A percentile compares a stretch with the other conserved stretches of the same genome.
These are phyloP conservation scores for Ogataea saltuana DNA, from an alignment of 805 yeast genomes.

Conservation along the genomic window DNA sequence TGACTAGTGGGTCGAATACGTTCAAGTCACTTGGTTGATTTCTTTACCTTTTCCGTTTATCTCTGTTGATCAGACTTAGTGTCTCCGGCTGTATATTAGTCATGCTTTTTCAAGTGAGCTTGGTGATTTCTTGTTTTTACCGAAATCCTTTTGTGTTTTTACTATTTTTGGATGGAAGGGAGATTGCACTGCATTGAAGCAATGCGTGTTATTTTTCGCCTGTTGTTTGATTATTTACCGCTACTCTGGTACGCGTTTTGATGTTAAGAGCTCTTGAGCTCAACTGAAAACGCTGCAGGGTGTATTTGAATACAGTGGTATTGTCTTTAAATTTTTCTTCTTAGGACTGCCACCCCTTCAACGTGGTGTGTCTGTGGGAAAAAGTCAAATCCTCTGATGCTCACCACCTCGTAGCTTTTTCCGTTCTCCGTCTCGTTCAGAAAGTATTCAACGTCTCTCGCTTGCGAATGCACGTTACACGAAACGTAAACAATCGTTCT, in stretches of 20 bases:
- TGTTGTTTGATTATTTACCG: constrained; percentile 3
- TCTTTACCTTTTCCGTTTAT: constrained; percentile 8
- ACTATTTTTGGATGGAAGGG: no score
- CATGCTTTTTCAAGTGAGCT: constrained; percentile 14
- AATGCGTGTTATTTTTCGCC: no score
- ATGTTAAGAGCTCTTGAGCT: background rate
- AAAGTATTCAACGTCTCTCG: constrained; percentile 87
- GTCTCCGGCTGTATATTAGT: constrained; percentile 26
- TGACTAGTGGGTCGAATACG: background rate
- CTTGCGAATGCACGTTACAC: constrained; percentile 97
- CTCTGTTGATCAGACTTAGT: constrained; percentile 9
- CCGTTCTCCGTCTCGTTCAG: constrained; percentile 67
- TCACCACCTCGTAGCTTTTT: constrained; percentile 64
- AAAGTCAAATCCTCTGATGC: constrained; percentile 92
- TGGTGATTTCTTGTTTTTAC: constrained; percentile 6
- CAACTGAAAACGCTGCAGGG: background rate
- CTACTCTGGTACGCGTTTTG: constrained; percentile 1
- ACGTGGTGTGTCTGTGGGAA: constrained; percentile 69
- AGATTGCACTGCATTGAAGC: no score
- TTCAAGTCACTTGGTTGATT: background rate
- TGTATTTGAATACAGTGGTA: constrained; percentile 3
- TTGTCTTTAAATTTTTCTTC: constrained; percentile 14
- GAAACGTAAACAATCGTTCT: constrained; percentile 90
- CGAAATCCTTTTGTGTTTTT: constrained; percentile 8
- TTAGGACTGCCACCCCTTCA: constrained; percentile 52